Evolutionary conservation across 805 yeast genomes (phyloP).

Genomic region (Teunomyces pallodes): DNA sequence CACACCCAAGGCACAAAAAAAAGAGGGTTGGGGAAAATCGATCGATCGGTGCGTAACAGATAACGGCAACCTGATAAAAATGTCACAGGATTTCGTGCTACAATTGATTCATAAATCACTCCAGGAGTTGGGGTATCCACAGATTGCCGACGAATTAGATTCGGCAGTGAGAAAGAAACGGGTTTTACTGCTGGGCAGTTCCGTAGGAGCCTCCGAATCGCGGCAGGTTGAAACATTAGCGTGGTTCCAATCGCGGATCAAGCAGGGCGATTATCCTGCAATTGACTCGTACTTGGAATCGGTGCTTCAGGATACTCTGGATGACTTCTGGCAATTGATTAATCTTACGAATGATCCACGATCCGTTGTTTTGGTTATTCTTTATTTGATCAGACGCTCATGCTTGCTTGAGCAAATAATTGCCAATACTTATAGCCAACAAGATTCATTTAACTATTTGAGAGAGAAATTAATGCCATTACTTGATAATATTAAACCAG

Average conservation of each 20-base stretch:
- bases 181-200: background rate
- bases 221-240: conserved; percentile 10
- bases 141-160: conserved; percentile 20
- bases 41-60: background rate
- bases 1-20: background rate
- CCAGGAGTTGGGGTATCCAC: conserved; percentile 28
- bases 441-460: conserved; percentile 15
- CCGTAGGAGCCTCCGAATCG: conserved; percentile 3
- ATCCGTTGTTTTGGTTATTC: conserved; percentile 12
- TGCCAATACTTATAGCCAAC: background rate
- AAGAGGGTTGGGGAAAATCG: background rate
- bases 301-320: conserved; percentile 1
- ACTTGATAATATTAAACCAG: conserved; percentile 17
- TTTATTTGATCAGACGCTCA: conserved; percentile 25
- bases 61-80: background rate
- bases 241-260: conserved; percentile 17
- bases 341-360: conserved; percentile 5
- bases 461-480: conserved; percentile 26
- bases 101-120: conserved; percentile 31
- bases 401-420: conserved; percentile 18
- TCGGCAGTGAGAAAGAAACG: conserved; percentile 8
- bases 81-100: conserved; percentile 21
- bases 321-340: conserved; percentile 5
- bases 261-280: conserved; percentile 12
- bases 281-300: conserved; percentile 13